Base-by-base conservation (phyloP, 768 basidiomycete genomes). In the Rhodotorula toruloides region DNA sequence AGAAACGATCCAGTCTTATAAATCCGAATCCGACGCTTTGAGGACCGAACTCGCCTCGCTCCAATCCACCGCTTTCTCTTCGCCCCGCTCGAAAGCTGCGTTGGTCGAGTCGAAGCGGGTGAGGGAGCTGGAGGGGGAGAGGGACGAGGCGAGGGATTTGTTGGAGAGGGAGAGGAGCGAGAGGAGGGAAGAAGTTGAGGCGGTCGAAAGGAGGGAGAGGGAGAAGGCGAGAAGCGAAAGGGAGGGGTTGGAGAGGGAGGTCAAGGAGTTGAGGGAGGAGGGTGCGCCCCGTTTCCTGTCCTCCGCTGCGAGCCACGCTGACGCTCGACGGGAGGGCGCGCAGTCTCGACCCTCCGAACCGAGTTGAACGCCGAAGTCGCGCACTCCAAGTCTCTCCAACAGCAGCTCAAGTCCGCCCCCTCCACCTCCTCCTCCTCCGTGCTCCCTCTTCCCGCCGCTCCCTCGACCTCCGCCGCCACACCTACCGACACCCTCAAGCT, bases 361-460 rank as follows among this genome's bases (percentile, higher is more conserved):
- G 70, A 71, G 17, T 50, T 61, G 52, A 25, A 49, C 1, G 52
- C 59, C 47, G 70, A 71, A 50, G 55, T 64, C 44, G 32, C 44
- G 12, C 70, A 67, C 40, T 71, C 70, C 36, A 71, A 67, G 53
- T 47, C 43, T 8, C 62, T 71, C 25, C 65, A 71, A 27, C 54
- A 59, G 8, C 61, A 71, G 53, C 62, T 67, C 65, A 64, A 63
- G 52, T 21, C 54, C 7, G n/a, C 32, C 1, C 54, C 65, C 14
- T 17, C 27, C 8, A 36, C 54, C 1, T n/a, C 43, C 16, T 47
- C 52, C 0, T 13, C 48, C 7, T 49, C 48, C 22, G 21, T 31
- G 6, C 21, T 21, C 31, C 19, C 48, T 16, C 29, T 21, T 4
- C 48, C 48, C 4, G 32, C 58, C 29, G 49, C 55, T 12, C 46